Evolutionary conservation across 768 basidiomycete genomes (phyloP).

Genomic region (Phlebiopsis flavidoalba): DNA sequence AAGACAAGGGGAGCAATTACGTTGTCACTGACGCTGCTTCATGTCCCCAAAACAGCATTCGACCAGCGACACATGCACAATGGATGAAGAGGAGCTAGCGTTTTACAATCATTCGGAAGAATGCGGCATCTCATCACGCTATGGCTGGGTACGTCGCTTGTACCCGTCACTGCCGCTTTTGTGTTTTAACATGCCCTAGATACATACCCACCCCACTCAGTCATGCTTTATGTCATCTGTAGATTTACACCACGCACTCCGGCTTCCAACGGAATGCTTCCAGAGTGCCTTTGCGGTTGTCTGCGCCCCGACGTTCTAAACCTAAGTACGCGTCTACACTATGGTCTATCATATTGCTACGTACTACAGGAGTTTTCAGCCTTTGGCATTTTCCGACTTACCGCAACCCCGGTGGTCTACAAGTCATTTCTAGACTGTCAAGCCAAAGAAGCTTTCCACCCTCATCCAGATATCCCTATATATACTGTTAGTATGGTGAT

Average conservation of each 20-base stretch:
- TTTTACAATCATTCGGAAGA: slow-evolving; percentile 80
- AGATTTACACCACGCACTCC: slow-evolving; percentile 87
- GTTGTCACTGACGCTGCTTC: slow-evolving; percentile 75
- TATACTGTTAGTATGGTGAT: slow-evolving; percentile 59
- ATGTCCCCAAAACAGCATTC: slow-evolving; percentile 89
- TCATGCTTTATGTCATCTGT: slow-evolving; percentile 95
- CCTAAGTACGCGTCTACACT: slow-evolving; percentile 51
- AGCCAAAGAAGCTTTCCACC: slow-evolving; percentile 77
- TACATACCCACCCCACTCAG: slow-evolving; percentile 90
- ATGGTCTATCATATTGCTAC: background rate
- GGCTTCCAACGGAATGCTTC: slow-evolving; percentile 86
- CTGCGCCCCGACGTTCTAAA: slow-evolving; percentile 73
- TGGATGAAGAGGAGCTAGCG: slow-evolving; percentile 88
- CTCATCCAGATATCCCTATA: slow-evolving; percentile 78
- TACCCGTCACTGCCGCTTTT: background rate
- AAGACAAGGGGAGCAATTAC: slow-evolving; percentile 50
- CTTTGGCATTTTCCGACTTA: slow-evolving; percentile 88
- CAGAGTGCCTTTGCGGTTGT: slow-evolving; percentile 92
- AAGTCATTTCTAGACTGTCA: slow-evolving; percentile 64
- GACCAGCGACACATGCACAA: slow-evolving; percentile 88
- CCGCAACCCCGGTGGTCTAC: slow-evolving; percentile 81
- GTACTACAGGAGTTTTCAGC: slow-evolving; percentile 28
- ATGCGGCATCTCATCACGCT: slow-evolving; percentile 76
- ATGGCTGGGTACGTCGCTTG: slow-evolving; percentile 73
- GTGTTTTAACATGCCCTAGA: slow-evolving; percentile 39